A percentile compares a stretch with the other conserved stretches of the same genome.
These are phyloP conservation scores for Monosporascus sp. DNA, from an alignment of 2,329 filamentous ascomycete species.

Conservation along the genomic window DNA sequence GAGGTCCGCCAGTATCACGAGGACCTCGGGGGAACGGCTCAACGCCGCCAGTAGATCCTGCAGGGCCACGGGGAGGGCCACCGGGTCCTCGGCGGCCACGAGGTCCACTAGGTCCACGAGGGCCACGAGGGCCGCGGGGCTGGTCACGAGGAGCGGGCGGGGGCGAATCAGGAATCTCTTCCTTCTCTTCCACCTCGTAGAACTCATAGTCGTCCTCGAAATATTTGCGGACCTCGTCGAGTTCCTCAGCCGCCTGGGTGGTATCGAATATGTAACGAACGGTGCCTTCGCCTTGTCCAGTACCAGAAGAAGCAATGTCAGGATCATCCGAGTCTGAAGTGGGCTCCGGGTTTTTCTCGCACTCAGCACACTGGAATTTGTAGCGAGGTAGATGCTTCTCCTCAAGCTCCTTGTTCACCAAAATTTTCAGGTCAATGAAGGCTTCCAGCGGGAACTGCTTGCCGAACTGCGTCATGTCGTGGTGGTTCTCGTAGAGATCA, in stretches of 20 bases:
- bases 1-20: constrained; percentile 8
- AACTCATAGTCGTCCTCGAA: constrained; percentile 72
- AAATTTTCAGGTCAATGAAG: constrained; percentile 83
- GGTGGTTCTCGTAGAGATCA: constrained; percentile 86
- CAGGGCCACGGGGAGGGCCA: background rate
- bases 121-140: constrained; percentile 20
- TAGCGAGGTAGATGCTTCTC: constrained; percentile 57
- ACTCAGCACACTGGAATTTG: constrained; percentile 52
- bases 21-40: constrained; percentile 4
- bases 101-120: constrained; percentile 14
- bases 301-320: constrained; percentile 31
- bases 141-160: constrained; percentile 13
- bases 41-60: no score
- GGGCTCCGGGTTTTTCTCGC: constrained; percentile 34
- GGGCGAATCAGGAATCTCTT: constrained; percentile 34
- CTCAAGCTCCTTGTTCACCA: constrained; percentile 76
- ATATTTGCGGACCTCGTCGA: constrained; percentile 59
- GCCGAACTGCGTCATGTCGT: constrained; percentile 68
- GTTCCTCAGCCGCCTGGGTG: constrained; percentile 67
- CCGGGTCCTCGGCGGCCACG: background rate
- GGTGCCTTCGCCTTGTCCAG: constrained; percentile 59
- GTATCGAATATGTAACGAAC: constrained; percentile 86
- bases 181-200: constrained; percentile 72
- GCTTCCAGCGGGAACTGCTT: constrained; percentile 65
- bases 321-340: constrained; percentile 28